phyloP scores from a whole-genome alignment of 768 basidiomycete genomes.

The Phanerodontia chrysosporium region DNA sequence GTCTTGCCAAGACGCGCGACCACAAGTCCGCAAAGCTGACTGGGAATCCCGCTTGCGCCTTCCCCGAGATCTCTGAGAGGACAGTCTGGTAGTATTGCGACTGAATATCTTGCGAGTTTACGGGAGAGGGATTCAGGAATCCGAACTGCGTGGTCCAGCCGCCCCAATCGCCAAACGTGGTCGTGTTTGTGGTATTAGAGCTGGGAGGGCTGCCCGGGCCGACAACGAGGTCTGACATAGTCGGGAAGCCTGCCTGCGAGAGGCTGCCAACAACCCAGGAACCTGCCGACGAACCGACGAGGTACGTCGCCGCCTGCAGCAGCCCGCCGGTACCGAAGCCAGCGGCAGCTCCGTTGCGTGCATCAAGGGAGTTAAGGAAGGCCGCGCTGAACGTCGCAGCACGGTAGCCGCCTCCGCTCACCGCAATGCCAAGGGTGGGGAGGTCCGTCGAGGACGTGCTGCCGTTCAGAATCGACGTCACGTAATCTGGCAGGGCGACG shows the following conservation, averaged over 20 bases:
- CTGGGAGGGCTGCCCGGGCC: slow-evolving; percentile 51
- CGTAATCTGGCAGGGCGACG: slow-evolving; percentile 30
- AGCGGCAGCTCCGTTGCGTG: slow-evolving; percentile 37
- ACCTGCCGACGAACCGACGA: slow-evolving; percentile 53
- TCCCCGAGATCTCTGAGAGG: slow-evolving; percentile 48
- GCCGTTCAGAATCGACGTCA: slow-evolving; percentile 26
- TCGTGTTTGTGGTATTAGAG: too few relatives aligned
- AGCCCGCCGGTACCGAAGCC: slow-evolving; percentile 44
- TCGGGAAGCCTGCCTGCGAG: slow-evolving; percentile 60
- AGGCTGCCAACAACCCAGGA: slow-evolving; percentile 68
- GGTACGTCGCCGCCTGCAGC: slow-evolving; percentile 49
- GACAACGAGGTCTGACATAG: slow-evolving; percentile 49
- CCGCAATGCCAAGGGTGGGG: slow-evolving; percentile 44
- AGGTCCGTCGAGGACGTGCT: slow-evolving; percentile 14
- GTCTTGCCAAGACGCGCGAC: slow-evolving; percentile 63
- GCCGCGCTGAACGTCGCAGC: slow-evolving; percentile 55
- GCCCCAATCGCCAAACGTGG: slow-evolving; percentile 37
- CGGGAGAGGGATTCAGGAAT: slow-evolving; percentile 42
- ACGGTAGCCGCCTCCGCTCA: slow-evolving; percentile 53
- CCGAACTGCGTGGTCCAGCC: slow-evolving; percentile 45
- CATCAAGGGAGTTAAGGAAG: slow-evolving; percentile 44
- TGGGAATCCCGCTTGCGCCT: slow-evolving; percentile 39
- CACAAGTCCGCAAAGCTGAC: slow-evolving; percentile 52
- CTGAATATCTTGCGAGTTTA: slow-evolving; percentile 42
- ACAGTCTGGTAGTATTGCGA: slow-evolving; percentile 50